Conservation (phyloP, 2,329 filamentous ascomycete genomes). For the Byssochlamys sp. region DNA sequence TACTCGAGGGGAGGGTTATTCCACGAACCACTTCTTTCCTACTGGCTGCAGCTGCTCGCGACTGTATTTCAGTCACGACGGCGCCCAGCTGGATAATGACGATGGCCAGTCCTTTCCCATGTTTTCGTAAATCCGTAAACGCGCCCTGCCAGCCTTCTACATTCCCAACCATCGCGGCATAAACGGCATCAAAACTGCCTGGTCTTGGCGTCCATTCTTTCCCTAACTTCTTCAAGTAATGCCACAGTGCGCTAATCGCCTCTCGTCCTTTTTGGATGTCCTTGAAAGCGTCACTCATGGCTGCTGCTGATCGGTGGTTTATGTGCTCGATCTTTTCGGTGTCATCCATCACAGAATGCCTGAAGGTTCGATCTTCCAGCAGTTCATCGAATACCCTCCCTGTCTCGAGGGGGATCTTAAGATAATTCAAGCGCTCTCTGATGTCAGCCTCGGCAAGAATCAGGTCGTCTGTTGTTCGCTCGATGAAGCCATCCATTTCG, state of each 20-base stretch:
- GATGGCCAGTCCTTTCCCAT: constrained; percentile 59
- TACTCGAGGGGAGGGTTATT: constrained; percentile 7
- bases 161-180: constrained; percentile 83
- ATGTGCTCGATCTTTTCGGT: constrained; percentile 90
- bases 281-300: constrained; percentile 66
- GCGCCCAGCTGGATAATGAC: constrained; percentile 62
- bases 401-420: constrained; percentile 76
- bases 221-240: constrained; percentile 61
- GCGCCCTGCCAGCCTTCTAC: constrained; percentile 81
- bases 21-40: constrained; percentile 60
- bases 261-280: constrained; percentile 71
- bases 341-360: constrained; percentile 69
- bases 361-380: constrained; percentile 73
- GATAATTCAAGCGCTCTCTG: constrained; percentile 64
- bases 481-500: constrained; percentile 83
- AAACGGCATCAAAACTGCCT: constrained; percentile 60
- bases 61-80: constrained; percentile 77
- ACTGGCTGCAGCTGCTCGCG: constrained; percentile 72
- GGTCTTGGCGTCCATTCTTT: constrained; percentile 50
- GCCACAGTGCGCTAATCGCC: constrained; percentile 64
- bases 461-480: constrained; percentile 76
- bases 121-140: constrained; percentile 64
- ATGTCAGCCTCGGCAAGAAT: constrained; percentile 69
- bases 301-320: constrained; percentile 63
- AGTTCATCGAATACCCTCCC: constrained; percentile 75